phyloP scores from a whole-genome alignment of 257 asterid species.

The Capsicum chinense region DNA sequence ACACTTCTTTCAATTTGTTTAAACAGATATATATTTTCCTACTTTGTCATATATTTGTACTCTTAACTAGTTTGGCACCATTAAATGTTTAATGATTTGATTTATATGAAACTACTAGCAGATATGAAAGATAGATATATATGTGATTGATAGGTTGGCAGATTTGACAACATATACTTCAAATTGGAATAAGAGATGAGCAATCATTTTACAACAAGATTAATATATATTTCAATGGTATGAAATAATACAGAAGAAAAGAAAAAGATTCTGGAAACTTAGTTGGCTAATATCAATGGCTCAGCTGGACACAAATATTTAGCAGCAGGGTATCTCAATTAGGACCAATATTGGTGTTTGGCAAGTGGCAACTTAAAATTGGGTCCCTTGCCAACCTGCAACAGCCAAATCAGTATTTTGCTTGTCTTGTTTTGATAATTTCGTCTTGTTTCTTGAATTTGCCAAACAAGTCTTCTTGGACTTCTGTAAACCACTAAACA shows the following conservation, averaged over 20 bases:
- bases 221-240: not conserved
- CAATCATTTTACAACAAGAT: not conserved
- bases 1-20: not conserved
- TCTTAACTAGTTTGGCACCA: not conserved
- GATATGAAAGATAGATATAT: not conserved
- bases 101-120: not conserved
- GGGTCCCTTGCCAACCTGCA: conserved; percentile 27
- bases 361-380: not conserved
- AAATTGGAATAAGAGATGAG: not conserved
- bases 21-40: not conserved
- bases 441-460: not conserved
- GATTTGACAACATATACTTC: not conserved
- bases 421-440: not conserved
- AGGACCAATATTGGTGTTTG: conserved; percentile 14
- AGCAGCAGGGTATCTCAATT: not conserved
- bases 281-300: conserved; percentile 18
- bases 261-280: conserved; percentile 15
- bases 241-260: not conserved
- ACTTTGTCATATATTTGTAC: not conserved
- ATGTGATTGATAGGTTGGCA: not conserved
- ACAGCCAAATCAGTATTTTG: not conserved
- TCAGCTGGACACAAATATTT: not conserved
- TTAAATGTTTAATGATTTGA: not conserved
- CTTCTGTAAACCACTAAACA: not conserved
- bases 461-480: conserved; percentile 9